phyloP scores from a whole-genome alignment of 257 asterid genomes.

The Scutellaria barbata region DNA sequence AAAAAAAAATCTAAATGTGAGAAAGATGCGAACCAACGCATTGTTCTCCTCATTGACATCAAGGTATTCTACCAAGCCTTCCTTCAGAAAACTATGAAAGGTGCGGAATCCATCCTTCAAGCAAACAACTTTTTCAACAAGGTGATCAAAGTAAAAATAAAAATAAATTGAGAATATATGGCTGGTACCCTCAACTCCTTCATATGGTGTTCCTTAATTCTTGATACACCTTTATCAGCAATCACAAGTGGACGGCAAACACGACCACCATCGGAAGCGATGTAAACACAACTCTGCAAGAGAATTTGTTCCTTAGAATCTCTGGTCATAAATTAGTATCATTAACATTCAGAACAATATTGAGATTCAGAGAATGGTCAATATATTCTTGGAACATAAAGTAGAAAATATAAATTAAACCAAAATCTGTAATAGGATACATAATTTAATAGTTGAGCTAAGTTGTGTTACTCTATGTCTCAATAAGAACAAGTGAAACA shows the following conservation, averaged over 20 bases:
- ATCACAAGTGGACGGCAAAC: constrained; percentile 97
- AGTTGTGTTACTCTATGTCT: neutral
- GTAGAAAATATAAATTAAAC: neutral
- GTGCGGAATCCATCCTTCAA: constrained; percentile 91
- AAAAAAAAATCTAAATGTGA: constrained; percentile 11
- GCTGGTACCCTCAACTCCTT: constrained; percentile 81
- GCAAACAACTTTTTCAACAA: constrained; percentile 34
- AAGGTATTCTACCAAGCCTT: constrained; percentile 93
- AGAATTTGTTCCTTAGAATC: constrained; percentile 30
- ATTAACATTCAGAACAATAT: neutral
- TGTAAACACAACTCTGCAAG: constrained; percentile 87
- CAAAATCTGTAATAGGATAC: neutral
- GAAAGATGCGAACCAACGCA: constrained; percentile 67
- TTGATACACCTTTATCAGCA: constrained; percentile 90
- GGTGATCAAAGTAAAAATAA: constrained; percentile 25
- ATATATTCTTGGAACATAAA: constrained; percentile 1
- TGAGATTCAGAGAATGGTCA: neutral
- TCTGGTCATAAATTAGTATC: neutral
- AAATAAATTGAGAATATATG: constrained; percentile 16
- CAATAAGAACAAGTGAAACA: constrained; percentile 1
- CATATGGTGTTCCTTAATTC: constrained; percentile 96
- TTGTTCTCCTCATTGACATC: constrained; percentile 99
- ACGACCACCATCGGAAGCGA: constrained; percentile 99
- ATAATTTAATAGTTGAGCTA: neutral
- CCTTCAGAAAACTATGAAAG: constrained; percentile 77